Evolutionary conservation across 2,329 filamentous ascomycete genomes (phyloP).

Genomic region (Epichloe amarillans): DNA sequence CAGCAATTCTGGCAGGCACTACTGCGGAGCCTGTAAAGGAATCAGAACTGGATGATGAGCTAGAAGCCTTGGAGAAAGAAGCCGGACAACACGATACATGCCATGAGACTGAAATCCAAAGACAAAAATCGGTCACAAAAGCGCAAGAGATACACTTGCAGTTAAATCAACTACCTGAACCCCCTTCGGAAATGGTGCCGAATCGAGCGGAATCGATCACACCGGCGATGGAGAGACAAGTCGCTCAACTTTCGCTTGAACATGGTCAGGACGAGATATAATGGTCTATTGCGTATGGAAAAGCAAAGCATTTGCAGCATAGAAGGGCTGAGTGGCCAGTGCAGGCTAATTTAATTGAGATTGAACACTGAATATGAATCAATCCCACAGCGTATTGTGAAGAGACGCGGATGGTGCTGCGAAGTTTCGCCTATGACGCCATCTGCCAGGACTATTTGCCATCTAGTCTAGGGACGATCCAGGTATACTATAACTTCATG

Average conservation of each 20-base stretch:
- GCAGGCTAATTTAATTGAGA: neutral
- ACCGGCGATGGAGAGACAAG: conserved; percentile 25
- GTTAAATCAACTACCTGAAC: conserved; percentile 35
- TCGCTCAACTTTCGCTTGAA: conserved; percentile 17
- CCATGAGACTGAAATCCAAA: conserved; percentile 31
- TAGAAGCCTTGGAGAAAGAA: conserved; percentile 58
- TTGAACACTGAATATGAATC: neutral
- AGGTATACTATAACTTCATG: neutral
- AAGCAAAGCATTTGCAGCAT: too few species aligned
- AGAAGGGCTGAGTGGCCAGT: neutral
- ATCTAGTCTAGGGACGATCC: neutral
- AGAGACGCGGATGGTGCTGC: neutral
- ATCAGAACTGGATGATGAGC: conserved; percentile 73
- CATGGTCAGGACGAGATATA: neutral
- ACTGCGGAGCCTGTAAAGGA: conserved; percentile 53
- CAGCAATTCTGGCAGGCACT: conserved; percentile 57
- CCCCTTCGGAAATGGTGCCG: conserved; percentile 22
- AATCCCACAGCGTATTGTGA: neutral
- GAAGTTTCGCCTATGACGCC: neutral
- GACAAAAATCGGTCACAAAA: conserved; percentile 27
- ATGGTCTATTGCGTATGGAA: neutral
- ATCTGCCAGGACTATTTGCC: neutral
- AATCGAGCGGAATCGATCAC: conserved; percentile 16
- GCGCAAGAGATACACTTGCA: conserved; percentile 38
- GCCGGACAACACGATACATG: conserved; percentile 35